Percentiles rank a stretch among this genome's conserved stretches.
Conservation (phyloP, 768 basidiomycete genomes). For the Termitomyces sp. region DNA sequence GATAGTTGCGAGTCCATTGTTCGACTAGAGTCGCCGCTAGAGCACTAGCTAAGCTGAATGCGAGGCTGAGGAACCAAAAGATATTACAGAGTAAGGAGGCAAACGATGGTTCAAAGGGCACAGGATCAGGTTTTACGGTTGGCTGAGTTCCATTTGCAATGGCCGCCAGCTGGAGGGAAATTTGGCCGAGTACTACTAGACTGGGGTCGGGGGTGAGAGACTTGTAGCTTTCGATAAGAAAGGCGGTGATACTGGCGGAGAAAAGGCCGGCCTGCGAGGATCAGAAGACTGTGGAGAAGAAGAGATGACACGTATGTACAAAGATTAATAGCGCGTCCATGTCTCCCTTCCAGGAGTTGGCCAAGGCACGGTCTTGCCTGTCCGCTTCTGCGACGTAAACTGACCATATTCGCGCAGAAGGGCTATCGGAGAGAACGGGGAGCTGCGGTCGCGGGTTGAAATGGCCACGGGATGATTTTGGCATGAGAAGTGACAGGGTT, state of each 20-base stretch:
- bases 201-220: slow-evolving; percentile 14
- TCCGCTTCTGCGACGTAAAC: slow-evolving; percentile 23
- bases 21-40: slow-evolving; percentile 44
- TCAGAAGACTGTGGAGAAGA: neutral
- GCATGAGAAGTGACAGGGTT: neutral
- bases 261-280: slow-evolving; percentile 22
- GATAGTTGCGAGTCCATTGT: slow-evolving; percentile 45
- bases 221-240: slow-evolving; percentile 23
- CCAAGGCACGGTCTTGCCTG: slow-evolving; percentile 17
- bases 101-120: slow-evolving; percentile 22
- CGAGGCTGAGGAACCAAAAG: slow-evolving; percentile 46
- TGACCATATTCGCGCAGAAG: slow-evolving; percentile 19
- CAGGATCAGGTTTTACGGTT: slow-evolving; percentile 3
- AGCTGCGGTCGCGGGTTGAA: slow-evolving; percentile 6
- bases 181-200: slow-evolving; percentile 11
- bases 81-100: slow-evolving; percentile 36
- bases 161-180: slow-evolving; percentile 16
- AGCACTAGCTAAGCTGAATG: slow-evolving; percentile 39
- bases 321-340: slow-evolving; percentile 23
- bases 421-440: neutral
- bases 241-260: slow-evolving; percentile 23
- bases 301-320: slow-evolving; percentile 13
- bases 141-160: slow-evolving; percentile 12
- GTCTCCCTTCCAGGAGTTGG: slow-evolving; percentile 20
- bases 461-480: slow-evolving; percentile 2